Percentiles rank a stretch among this genome's conserved stretches.
Evolutionary conservation across 1,139 yeast genomes (phyloP).

Genomic region (Arxiozyma telluris): DNA sequence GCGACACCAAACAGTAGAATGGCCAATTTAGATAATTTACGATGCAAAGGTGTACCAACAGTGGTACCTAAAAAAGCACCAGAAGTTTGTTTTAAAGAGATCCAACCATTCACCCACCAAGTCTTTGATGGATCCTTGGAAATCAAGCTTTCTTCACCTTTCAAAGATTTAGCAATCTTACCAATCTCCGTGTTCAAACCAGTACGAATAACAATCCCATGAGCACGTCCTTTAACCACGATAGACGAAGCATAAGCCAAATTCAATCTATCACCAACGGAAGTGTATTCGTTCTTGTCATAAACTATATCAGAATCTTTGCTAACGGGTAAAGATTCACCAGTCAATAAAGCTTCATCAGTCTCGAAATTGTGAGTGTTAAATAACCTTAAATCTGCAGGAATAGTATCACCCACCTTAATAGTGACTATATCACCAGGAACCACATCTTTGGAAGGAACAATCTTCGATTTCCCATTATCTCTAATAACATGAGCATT

Average conservation of each 20-base stretch:
- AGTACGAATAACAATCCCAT: constrained; percentile 86
- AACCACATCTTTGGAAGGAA: constrained; percentile 77
- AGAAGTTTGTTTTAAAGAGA: constrained; percentile 42
- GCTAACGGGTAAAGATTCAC: constrained; percentile 81
- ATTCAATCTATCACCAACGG: constrained; percentile 60
- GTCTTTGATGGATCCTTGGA: constrained; percentile 40
- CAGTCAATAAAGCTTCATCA: constrained; percentile 91
- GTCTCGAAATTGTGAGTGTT: constrained; percentile 70
- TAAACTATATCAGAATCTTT: constrained; percentile 41
- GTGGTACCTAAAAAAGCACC: constrained; percentile 68
- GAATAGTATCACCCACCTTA: constrained; percentile 86
- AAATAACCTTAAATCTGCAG: constrained; percentile 82
- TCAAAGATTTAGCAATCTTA: constrained; percentile 81
- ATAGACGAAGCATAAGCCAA: constrained; percentile 94
- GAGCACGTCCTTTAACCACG: constrained; percentile 89
- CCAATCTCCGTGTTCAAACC: constrained; percentile 90
- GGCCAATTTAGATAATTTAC: constrained; percentile 90
- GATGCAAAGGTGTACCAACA: constrained; percentile 86
- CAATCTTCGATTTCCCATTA: constrained; percentile 53
- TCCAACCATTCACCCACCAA: constrained; percentile 27
- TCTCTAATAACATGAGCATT: constrained; percentile 83
- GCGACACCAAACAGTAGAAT: constrained; percentile 77
- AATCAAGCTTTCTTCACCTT: constrained; percentile 76
- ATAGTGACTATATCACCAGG: constrained; percentile 92
- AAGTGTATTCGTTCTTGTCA: constrained; percentile 32